Conservation (phyloP, 202 grass and related monocot genomes). For the Saccharum hybrid region DNA sequence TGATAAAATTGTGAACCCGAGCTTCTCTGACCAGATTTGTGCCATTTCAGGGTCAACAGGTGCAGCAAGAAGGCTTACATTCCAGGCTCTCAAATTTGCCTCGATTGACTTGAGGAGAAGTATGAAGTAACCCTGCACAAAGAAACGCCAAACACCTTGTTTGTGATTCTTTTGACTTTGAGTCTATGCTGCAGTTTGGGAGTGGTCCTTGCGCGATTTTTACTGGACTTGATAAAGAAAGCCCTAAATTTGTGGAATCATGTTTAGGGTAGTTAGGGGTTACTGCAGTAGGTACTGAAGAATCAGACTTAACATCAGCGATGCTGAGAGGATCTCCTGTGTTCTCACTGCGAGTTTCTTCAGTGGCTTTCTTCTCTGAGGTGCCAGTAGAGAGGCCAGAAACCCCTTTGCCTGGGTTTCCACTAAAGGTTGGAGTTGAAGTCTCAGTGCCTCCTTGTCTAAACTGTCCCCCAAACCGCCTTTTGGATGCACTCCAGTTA, state of each 20-base stretch:
- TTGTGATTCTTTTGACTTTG: constrained; percentile 53
- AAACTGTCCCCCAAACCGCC: constrained; percentile 34
- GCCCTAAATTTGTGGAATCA: constrained; percentile 12
- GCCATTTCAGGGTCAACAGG: constrained; percentile 63
- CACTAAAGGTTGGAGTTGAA: constrained; percentile 36
- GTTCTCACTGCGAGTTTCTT: constrained; percentile 41
- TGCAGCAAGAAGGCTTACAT: constrained; percentile 54
- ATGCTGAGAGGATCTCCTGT: neutral
- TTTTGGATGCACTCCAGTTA: constrained; percentile 40
- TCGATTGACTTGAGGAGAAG: constrained; percentile 68
- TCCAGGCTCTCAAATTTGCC: constrained; percentile 48
- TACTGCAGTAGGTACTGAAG: constrained; percentile 27
- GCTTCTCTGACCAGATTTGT: constrained; percentile 76
- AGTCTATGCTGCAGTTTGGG: constrained; percentile 22
- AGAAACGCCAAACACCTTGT: constrained; percentile 44
- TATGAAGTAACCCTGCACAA: constrained; percentile 63
- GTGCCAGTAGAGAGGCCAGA: constrained; percentile 38
- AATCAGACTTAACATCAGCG: constrained; percentile 44
- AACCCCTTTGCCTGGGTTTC: constrained; percentile 44
- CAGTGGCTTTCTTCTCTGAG: constrained; percentile 40
- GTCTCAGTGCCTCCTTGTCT: constrained; percentile 38
- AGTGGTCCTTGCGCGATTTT: constrained; percentile 33
- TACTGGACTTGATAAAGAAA: constrained; percentile 28
- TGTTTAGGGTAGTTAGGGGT: constrained; percentile 1
- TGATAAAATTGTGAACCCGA: constrained; percentile 70